phyloP scores from a whole-genome alignment of 306 rosid species.

The Mimosa bimucronata region DNA sequence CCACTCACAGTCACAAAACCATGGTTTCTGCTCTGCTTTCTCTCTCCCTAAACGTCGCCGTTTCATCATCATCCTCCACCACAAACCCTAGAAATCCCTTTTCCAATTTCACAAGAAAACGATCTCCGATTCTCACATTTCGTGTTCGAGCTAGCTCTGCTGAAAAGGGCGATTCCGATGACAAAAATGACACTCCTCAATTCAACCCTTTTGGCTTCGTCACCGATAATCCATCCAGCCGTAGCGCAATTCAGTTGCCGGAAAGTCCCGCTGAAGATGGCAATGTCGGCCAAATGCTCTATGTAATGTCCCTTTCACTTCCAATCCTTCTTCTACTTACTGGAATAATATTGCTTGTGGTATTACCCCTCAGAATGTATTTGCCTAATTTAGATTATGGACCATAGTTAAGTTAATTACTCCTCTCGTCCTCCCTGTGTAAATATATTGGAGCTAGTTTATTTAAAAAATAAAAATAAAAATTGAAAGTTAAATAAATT shows the following conservation, averaged over 20 bases:
- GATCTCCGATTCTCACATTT: constrained; percentile 26
- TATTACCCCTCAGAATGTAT: too few species aligned
- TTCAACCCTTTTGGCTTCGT: constrained; percentile 98
- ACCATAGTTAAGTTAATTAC: too few species aligned
- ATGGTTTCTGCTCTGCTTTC: constrained; percentile 53
- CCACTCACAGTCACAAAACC: constrained; percentile 14
- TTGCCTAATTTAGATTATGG: too few species aligned
- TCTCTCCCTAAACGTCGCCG: constrained; percentile 52
- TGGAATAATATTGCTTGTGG: neutral
- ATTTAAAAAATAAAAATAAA: too few species aligned
- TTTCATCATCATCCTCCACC: constrained; percentile 30
- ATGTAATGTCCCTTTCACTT: constrained; percentile 48
- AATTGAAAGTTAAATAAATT: too few species aligned
- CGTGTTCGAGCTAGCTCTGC: constrained; percentile 63
- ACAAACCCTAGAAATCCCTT: constrained; percentile 2
- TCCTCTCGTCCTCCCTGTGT: too few species aligned
- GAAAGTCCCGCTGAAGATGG: constrained; percentile 90
- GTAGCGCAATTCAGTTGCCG: constrained; percentile 83
- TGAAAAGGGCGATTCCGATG: constrained; percentile 46
- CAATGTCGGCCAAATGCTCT: constrained; percentile 94
- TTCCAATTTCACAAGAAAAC: constrained; percentile 20
- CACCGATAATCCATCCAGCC: constrained; percentile 92
- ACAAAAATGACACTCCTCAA: constrained; percentile 48
- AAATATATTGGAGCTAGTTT: too few species aligned
- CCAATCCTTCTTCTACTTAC: neutral